phyloP scores from a whole-genome alignment of 2,329 filamentous ascomycete species.

The Trichoderma sp. region DNA sequence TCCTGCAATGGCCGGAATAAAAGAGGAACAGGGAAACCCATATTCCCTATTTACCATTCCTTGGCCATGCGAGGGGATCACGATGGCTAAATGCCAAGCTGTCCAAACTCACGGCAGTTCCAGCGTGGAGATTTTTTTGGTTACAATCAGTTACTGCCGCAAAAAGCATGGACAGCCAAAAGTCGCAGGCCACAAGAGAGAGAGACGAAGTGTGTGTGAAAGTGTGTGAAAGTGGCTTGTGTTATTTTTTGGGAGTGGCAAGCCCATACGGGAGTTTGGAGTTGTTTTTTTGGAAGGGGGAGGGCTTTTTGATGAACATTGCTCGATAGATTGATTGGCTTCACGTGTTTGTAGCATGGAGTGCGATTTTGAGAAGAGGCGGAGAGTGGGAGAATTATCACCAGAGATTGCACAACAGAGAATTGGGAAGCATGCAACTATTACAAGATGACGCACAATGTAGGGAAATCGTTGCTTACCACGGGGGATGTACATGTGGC shows the following conservation, averaged over 20 bases:
- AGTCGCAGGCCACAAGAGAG: not conserved
- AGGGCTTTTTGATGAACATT: not conserved
- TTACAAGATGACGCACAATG: slow-evolving; percentile 8
- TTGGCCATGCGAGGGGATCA: not conserved
- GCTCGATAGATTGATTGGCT: not conserved
- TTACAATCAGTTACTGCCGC: not conserved
- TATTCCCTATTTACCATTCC: not conserved
- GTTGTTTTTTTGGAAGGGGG: not conserved
- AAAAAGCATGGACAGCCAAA: not conserved
- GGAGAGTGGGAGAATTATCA: not conserved
- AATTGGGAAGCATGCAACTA: slow-evolving; percentile 20
- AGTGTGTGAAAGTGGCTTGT: not conserved
- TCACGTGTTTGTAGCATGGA: slow-evolving; percentile 3
- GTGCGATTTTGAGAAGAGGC: not conserved
- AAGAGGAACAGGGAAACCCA: not conserved
- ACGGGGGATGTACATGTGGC: not conserved
- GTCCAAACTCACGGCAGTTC: not conserved
- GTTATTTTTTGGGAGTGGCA: not conserved
- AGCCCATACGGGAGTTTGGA: slow-evolving; percentile 7
- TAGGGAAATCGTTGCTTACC: not conserved
- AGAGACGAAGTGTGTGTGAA: not conserved
- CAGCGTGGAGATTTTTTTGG: not conserved
- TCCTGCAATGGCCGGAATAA: not conserved
- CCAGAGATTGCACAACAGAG: not conserved
- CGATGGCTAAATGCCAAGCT: not conserved